Base-by-base conservation (phyloP, 257 asterid species). In the Solanum sitiens region DNA sequence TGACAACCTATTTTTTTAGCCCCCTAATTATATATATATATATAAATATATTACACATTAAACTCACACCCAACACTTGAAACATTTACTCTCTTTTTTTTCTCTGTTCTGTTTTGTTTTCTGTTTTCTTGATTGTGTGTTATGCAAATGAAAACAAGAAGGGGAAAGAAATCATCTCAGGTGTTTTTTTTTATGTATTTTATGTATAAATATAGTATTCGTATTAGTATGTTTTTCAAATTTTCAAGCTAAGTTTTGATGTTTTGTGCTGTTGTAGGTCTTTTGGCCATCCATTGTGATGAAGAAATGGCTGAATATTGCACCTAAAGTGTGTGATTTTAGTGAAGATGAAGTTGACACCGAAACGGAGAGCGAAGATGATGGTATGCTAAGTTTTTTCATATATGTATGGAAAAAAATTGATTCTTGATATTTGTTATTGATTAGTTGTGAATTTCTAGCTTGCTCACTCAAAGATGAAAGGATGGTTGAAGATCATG, bases 261-360 rank as follows among this genome's bases (percentile, higher is more conserved):
- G 87, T 89, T 65, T 86, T 40, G 33, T 11, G 10, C 21, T 33
- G 32, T 83, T 56, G 42, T 92, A 95, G 99, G 42, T 98, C 35
- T 96, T 95, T 87, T 95, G 98, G 99, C 98, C 99, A 1, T 92
- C 98, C 77, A 90, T 94, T 89, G 98, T 96, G 93, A 93, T 96
- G 98, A 95, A 96, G 89, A 96, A 96, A 89, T 96, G 99, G 99
- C 93, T 96, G 61, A 96, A 96, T 85, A 93, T 96, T 72, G 89
- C 91, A 91, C 99, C 99, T 5, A 87, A 92, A 88, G 96, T 91
- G 86, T 74, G 92, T 80, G 98, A 96, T 83, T 96, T 96, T 79
- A 96, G 99, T 76, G 99, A 96, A 87, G 99, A 96, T 89, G 99
- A 96, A 93, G 94, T 89, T 25, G 99, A 96, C 45, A 93, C 98